These are phyloP conservation scores for Phytophthora citrophthora DNA, from an alignment of 352 stramenopile genomes.

Conservation along the genomic window DNA sequence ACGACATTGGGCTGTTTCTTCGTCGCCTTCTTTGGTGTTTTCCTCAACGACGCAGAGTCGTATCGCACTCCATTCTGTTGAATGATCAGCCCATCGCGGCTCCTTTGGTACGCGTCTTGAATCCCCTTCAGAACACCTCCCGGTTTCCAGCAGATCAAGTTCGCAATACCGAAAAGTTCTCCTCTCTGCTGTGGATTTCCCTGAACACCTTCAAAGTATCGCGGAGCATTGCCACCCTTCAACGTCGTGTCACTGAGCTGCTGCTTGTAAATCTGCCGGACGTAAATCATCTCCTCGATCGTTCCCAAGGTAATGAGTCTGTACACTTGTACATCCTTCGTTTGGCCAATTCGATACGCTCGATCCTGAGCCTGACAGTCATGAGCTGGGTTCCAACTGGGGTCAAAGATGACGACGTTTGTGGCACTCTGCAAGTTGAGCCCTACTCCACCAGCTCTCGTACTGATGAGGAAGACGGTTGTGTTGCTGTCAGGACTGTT, in stretches of 20 bases:
- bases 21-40: constrained; percentile 28
- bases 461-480: constrained; percentile 83
- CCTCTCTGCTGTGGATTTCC: constrained; percentile 74
- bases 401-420: constrained; percentile 90
- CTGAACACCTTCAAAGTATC: constrained; percentile 86
- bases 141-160: constrained; percentile 80
- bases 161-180: constrained; percentile 81
- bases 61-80: constrained; percentile 68
- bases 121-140: constrained; percentile 78
- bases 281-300: constrained; percentile 92
- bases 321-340: constrained; percentile 87
- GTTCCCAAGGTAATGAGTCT: constrained; percentile 83
- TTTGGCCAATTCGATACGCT: constrained; percentile 88
- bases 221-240: constrained; percentile 65
- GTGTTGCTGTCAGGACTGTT: constrained; percentile 62
- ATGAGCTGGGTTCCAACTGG: constrained; percentile 88
- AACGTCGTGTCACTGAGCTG: constrained; percentile 84
- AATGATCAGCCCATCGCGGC: constrained; percentile 59
- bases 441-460: constrained; percentile 72
- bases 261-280: constrained; percentile 89
- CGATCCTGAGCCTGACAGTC: constrained; percentile 87
- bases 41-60: constrained; percentile 30
- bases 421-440: constrained; percentile 82
- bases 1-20: constrained; percentile 51
- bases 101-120: constrained; percentile 69